Conservation (phyloP, 441 rosid species). For the California macrophylla region DNA sequence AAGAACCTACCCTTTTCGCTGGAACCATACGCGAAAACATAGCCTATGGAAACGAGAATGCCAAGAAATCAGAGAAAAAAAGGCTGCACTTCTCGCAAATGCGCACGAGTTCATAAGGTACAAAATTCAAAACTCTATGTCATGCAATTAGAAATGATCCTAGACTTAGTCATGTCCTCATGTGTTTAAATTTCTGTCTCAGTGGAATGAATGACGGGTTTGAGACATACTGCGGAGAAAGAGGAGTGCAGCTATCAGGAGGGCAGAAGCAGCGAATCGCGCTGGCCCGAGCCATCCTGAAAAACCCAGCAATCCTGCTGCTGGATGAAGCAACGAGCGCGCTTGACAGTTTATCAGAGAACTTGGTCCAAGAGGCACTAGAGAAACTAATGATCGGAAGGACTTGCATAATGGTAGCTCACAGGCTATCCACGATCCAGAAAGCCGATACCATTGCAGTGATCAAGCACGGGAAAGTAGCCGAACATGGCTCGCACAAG, state of each 20-base stretch:
- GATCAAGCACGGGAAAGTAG: conserved; percentile 45
- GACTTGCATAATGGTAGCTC: conserved; percentile 47
- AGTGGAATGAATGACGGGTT: conserved; percentile 60
- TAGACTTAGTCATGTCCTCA: background rate
- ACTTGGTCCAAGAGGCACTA: conserved; percentile 46
- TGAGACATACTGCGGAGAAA: conserved; percentile 47
- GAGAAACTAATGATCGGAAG: conserved; percentile 48
- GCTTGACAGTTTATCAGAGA: conserved; percentile 53
- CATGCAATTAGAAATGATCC: too few relatives aligned
- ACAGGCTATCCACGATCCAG: conserved; percentile 47
- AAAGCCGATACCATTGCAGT: conserved; percentile 43
- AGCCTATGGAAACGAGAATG: conserved; percentile 37
- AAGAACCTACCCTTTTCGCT: conserved; percentile 55
- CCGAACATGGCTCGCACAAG: conserved; percentile 47
- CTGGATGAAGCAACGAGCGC: conserved; percentile 66
- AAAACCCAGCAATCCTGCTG: conserved; percentile 45
- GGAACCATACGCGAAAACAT: conserved; percentile 53
- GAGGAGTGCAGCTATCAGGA: conserved; percentile 59
- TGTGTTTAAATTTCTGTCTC: too few relatives aligned
- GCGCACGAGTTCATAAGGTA: conserved; percentile 61
- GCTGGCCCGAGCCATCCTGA: conserved; percentile 47
- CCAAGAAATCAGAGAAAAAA: conserved; percentile 37
- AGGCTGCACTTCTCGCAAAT: conserved; percentile 47
- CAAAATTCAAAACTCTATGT: background rate
- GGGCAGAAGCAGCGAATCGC: conserved; percentile 64